Evolutionary conservation across 1,284 basidiomycete genomes (phyloP).

Genomic region (Rhodotorula sp.): DNA sequence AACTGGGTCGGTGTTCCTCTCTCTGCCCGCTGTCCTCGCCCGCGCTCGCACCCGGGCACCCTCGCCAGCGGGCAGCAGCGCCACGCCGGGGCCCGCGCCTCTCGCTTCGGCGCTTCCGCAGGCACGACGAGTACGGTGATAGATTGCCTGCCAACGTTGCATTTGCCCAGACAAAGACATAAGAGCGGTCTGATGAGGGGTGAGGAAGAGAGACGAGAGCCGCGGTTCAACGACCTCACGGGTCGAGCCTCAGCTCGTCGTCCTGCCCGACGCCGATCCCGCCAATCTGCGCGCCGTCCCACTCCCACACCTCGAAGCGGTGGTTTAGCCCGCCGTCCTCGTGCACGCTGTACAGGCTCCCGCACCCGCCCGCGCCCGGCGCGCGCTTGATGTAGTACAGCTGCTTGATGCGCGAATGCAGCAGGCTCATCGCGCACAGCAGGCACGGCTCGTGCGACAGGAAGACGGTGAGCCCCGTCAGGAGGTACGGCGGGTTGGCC

Average conservation of each 20-base stretch:
- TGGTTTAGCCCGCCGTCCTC: slow-evolving; percentile 54
- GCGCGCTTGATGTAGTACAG: slow-evolving; percentile 39
- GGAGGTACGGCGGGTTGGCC: slow-evolving; percentile 61
- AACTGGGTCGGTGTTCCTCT: too few species aligned
- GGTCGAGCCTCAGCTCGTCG: slow-evolving; percentile 13
- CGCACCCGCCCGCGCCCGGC: slow-evolving; percentile 64
- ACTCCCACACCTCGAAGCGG: slow-evolving; percentile 52
- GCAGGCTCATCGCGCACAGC: slow-evolving; percentile 90
- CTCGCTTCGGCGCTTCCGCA: too few species aligned
- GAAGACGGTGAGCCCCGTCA: slow-evolving; percentile 79
- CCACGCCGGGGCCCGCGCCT: too few species aligned
- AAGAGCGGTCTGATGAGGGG: too few species aligned
- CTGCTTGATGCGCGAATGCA: slow-evolving; percentile 79
- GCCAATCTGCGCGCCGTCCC: slow-evolving; percentile 35
- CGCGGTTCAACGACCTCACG: not conserved
- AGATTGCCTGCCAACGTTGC: too few species aligned
- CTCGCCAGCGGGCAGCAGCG: too few species aligned
- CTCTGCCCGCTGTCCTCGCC: too few species aligned
- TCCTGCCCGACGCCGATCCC: slow-evolving; percentile 12
- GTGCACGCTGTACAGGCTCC: slow-evolving; percentile 53
- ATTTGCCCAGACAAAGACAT: too few species aligned
- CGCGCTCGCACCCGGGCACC: too few species aligned
- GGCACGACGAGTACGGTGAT: too few species aligned
- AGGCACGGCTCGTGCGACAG: slow-evolving; percentile 91
- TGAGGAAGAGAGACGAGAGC: not conserved